Base-by-base conservation (phyloP, 257 asterid genomes). In the Scutellaria galericulata region DNA sequence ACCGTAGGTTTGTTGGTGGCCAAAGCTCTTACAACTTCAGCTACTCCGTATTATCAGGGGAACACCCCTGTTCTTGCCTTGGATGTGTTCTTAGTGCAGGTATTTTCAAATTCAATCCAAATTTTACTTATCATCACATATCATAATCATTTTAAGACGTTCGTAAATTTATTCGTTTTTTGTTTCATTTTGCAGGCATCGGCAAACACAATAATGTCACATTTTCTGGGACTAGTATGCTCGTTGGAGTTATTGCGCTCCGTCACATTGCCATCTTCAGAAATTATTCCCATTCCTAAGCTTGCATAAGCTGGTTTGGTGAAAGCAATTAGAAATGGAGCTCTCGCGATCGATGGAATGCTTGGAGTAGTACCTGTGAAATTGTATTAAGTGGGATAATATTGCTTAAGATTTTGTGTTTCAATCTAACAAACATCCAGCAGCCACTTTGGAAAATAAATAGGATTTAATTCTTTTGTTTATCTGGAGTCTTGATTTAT, bases 71-170 rank as follows among this genome's bases (percentile, higher is more conserved):
- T 92, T 76, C 96, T 92, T 50, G 96, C 97, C 74, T 71, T 95
- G 83, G 99, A 95, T 63, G 97, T 95, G 72, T 95, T 95, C 93
- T 78, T 92, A 82, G 96, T 95, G 64, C 99, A 95, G 99, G 99
- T 95, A 89, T 51, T n/a, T 53, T 75, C 9, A 12, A 56, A 48
- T 53, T 9, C 50, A 54, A 7, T 66, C 69, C 72, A 15, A 18
- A 39, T 18, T 18, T 18, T 18, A 18, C 35, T 72, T 15, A 41
- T 47, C 42, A 66, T 5, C 35, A 9, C 46, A 65, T 62, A 14
- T 39, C 12, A 11, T 9, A 35, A 3, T 63, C 57, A 35, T 59
- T 71, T 18, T 11, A 24, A 37, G 66, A 6, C 8, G 7, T 37
- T 37, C 13, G 1, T 40, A 4, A 14, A 4, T 41, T 40, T 37